Evolutionary conservation across 352 stramenopile genomes (phyloP).

Genomic region (Pythium phragmiticola): DNA sequence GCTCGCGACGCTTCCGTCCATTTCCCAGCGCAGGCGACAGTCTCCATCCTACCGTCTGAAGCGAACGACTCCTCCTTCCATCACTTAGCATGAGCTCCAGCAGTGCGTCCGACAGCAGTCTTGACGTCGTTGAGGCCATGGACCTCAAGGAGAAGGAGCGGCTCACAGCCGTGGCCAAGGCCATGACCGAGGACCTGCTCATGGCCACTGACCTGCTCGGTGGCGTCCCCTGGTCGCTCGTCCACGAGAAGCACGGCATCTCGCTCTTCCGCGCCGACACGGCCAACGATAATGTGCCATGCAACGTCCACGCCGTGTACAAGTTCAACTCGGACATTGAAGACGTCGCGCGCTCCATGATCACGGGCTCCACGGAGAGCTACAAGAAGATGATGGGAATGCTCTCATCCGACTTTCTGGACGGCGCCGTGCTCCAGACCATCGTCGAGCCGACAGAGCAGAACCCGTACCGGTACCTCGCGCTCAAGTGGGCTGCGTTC

Average conservation of each 20-base stretch:
- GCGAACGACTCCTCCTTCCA: not conserved
- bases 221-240: conserved; percentile 65
- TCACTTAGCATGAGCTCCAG: conserved; percentile 8
- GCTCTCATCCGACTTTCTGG: conserved; percentile 82
- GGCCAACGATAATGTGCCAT: conserved; percentile 49
- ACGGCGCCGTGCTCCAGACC: conserved; percentile 78
- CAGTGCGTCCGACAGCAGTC: conserved; percentile 5
- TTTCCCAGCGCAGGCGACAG: not conserved
- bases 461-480: conserved; percentile 77
- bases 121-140: conserved; percentile 32
- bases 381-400: conserved; percentile 88
- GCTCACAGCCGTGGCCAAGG: conserved; percentile 72
- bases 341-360: conserved; percentile 80
- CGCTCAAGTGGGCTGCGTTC: conserved; percentile 84
- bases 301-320: conserved; percentile 85
- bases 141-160: conserved; percentile 60
- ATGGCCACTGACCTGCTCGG: conserved; percentile 73
- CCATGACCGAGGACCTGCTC: conserved; percentile 78
- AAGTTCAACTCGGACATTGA: conserved; percentile 81
- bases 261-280: conserved; percentile 78
- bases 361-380: conserved; percentile 70
- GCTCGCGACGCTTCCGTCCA: conserved; percentile 2
- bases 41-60: conserved; percentile 7
- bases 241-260: conserved; percentile 83
- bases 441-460: conserved; percentile 66